A percentile compares a stretch with the other conserved stretches of the same genome.
phyloP scores from a whole-genome alignment of 2,329 filamentous ascomycete species.

The Colletotrichum endophyticum region DNA sequence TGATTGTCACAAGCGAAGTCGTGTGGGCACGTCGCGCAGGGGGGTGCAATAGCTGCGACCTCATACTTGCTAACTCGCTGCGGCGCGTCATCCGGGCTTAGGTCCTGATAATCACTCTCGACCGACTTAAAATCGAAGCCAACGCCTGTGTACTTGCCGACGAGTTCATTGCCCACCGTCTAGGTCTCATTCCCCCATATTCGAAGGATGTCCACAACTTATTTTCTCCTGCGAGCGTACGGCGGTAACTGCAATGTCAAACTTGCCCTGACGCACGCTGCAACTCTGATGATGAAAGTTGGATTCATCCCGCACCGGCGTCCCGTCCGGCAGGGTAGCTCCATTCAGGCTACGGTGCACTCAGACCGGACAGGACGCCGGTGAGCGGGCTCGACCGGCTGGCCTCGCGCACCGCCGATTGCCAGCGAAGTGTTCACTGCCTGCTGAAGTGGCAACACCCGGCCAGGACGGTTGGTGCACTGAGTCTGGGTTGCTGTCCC shows the following conservation, averaged over 20 bases:
- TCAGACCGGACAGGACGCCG: too few species aligned
- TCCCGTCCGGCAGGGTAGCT: too few species aligned
- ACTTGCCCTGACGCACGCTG: constrained; percentile 84
- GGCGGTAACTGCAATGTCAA: constrained; percentile 91
- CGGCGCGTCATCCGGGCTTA: constrained; percentile 92
- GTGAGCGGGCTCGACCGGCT: too few species aligned
- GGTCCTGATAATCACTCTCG: constrained; percentile 92
- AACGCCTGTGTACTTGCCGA: constrained; percentile 97
- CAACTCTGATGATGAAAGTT: constrained; percentile 67
- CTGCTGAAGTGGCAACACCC: too few species aligned
- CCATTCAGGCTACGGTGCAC: too few species aligned
- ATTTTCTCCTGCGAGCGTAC: constrained; percentile 86
- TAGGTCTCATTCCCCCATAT: constrained; percentile 88
- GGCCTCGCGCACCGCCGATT: too few species aligned
- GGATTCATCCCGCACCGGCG: too few species aligned
- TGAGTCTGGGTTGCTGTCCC: too few species aligned
- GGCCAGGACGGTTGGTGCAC: too few species aligned
- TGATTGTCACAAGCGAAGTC: too few species aligned
- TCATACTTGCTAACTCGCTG: constrained; percentile 90
- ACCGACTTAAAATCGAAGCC: constrained; percentile 88
- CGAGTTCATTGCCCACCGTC: constrained; percentile 91
- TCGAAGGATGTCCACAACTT: constrained; percentile 84
- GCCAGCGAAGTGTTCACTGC: too few species aligned
- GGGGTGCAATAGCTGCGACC: constrained; percentile 61
- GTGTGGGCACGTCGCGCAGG: too few species aligned